Conservation (phyloP, 306 rosid species). For the Cicer chorassanicum region DNA sequence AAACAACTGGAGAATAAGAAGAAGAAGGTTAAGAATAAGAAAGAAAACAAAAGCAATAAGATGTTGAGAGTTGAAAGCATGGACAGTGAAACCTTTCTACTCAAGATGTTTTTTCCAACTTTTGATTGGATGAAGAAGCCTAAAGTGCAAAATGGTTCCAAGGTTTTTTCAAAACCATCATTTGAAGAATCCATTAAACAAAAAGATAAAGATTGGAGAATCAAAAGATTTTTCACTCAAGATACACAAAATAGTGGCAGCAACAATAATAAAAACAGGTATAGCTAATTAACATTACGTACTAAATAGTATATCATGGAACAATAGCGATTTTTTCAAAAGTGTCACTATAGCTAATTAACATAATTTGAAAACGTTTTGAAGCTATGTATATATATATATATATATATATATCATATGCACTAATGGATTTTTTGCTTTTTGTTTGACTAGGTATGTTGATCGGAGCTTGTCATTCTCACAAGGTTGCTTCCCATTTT, state of each 20-base stretch:
- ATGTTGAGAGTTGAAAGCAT: constrained; percentile 58
- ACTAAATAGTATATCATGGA: too few relatives aligned
- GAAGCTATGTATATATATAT: not conserved
- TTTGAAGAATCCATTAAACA: constrained; percentile 33
- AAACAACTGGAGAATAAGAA: constrained; percentile 22
- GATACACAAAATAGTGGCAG: constrained; percentile 6
- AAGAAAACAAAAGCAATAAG: constrained; percentile 37
- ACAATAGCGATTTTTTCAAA: too few relatives aligned
- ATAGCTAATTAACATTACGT: too few relatives aligned
- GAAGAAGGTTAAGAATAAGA: constrained; percentile 42
- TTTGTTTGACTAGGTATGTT: constrained; percentile 46
- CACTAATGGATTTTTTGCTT: constrained; percentile 21
- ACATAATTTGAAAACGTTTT: not conserved
- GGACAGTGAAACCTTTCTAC: constrained; percentile 63
- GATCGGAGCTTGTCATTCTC: constrained; percentile 47
- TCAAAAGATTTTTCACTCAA: constrained; percentile 31
- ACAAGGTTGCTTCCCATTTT: constrained; percentile 65
- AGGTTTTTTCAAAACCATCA: constrained; percentile 42
- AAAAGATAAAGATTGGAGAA: constrained; percentile 44
- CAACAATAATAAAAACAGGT: constrained; percentile 53
- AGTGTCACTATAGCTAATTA: not conserved
- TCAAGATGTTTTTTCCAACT: constrained; percentile 71
- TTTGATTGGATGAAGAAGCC: constrained; percentile 58
- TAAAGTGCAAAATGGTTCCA: constrained; percentile 48
- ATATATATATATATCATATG: not conserved